Evolutionary conservation across 2,329 filamentous ascomycete species (phyloP).

Genomic region (Fusarium fujikuroi): DNA sequence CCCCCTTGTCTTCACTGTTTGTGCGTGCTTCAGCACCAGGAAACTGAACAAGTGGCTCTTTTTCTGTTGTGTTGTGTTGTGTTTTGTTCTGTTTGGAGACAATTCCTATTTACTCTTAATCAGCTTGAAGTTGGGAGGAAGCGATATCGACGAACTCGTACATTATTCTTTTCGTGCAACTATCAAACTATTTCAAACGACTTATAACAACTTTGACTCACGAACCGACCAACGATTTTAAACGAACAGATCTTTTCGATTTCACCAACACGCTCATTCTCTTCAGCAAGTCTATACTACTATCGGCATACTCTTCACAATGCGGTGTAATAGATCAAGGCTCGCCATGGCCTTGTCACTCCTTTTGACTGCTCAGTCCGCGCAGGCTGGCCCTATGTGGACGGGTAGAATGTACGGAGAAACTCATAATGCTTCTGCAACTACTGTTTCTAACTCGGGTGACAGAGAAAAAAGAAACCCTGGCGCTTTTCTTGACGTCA

Average conservation of each 20-base stretch:
- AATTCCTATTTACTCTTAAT: conserved; percentile 26
- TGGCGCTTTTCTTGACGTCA: conserved; percentile 23
- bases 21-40: background rate
- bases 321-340: conserved; percentile 35
- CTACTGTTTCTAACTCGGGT: conserved; percentile 9
- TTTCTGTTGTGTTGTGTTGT: background rate
- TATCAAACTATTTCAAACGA: conserved; percentile 4
- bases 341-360: conserved; percentile 41
- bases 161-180: conserved; percentile 2
- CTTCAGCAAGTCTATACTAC: background rate
- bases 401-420: conserved; percentile 47
- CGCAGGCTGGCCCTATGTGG: conserved; percentile 52
- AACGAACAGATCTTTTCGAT: conserved; percentile 16
- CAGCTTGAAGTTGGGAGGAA: conserved; percentile 8
- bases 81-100: conserved; percentile 9
- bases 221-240: conserved; percentile 20
- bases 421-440: background rate
- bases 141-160: conserved; percentile 2
- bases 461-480: conserved; percentile 38
- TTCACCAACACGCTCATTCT: conserved; percentile 8
- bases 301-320: conserved; percentile 24
- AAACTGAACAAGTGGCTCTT: conserved; percentile 29
- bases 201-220: conserved; percentile 23
- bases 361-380: conserved; percentile 45
- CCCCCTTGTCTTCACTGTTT: conserved; percentile 19